phyloP scores from a whole-genome alignment of 768 basidiomycete species.

The Serendipita sp. region DNA sequence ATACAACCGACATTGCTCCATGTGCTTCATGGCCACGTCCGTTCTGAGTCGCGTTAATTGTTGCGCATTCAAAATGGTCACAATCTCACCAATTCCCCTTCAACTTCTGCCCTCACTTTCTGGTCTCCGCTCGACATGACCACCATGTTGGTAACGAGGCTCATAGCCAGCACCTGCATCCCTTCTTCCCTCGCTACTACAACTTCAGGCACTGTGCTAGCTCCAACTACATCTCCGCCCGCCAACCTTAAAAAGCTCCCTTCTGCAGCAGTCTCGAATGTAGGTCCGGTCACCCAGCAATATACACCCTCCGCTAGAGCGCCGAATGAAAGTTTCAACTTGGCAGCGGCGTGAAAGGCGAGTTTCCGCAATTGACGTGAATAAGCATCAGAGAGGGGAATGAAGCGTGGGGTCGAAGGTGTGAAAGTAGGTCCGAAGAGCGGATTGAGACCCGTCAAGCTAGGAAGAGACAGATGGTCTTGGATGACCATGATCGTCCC shows the following conservation, averaged over 20 bases:
- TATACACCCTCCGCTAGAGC: slow-evolving; percentile 71
- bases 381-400: slow-evolving; percentile 75
- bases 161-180: slow-evolving; percentile 60
- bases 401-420: slow-evolving; percentile 51
- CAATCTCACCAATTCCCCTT: slow-evolving; percentile 41
- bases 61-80: neutral
- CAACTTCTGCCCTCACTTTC: slow-evolving; percentile 58
- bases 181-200: slow-evolving; percentile 63
- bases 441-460: slow-evolving; percentile 64
- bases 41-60: slow-evolving; percentile 29
- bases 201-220: slow-evolving; percentile 88
- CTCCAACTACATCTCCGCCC: slow-evolving; percentile 84
- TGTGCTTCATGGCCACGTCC: slow-evolving; percentile 35
- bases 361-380: slow-evolving; percentile 50
- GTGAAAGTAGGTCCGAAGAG: slow-evolving; percentile 56
- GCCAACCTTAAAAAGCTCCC: slow-evolving; percentile 56
- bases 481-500: slow-evolving; percentile 80
- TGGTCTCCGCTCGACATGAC: slow-evolving; percentile 51
- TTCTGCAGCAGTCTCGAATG: slow-evolving; percentile 81
- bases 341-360: slow-evolving; percentile 54
- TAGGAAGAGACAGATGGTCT: slow-evolving; percentile 73
- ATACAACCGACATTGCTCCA: slow-evolving; percentile 34
- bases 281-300: slow-evolving; percentile 82
- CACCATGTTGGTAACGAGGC: slow-evolving; percentile 75
- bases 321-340: slow-evolving; percentile 35